Evolutionary conservation across 23 red algal species (phyloP).

Genomic region (Gracilaria vermiculophylla): DNA sequence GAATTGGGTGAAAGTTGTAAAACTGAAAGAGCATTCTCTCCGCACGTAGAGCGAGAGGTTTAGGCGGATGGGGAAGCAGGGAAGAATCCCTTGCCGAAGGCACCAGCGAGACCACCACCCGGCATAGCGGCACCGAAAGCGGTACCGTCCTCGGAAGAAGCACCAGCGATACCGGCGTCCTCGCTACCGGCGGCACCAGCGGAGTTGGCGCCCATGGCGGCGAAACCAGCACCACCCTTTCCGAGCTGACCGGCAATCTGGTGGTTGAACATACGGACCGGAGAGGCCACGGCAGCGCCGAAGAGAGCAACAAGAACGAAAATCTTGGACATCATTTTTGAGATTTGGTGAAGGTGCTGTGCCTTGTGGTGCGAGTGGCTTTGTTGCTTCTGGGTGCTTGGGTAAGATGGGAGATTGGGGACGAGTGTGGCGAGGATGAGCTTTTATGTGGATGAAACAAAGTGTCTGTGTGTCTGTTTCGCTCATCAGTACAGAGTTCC

Average conservation of each 20-base stretch:
- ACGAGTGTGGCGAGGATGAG: not conserved
- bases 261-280: constrained; percentile 18
- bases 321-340: constrained; percentile 64
- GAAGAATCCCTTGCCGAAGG: constrained; percentile 14
- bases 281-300: constrained; percentile 57
- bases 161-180: constrained; percentile 29
- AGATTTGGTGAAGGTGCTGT: not conserved
- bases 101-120: constrained; percentile 18
- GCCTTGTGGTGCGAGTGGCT: not conserved
- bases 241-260: constrained; percentile 17
- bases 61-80: not conserved
- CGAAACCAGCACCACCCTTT: constrained; percentile 40
- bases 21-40: not conserved
- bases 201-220: constrained; percentile 20
- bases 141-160: constrained; percentile 20
- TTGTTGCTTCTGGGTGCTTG: not conserved
- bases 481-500: not conserved
- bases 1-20: not conserved
- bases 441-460: not conserved
- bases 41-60: not conserved
- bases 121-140: constrained; percentile 30
- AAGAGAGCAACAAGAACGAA: constrained; percentile 49
- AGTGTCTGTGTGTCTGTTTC: not conserved
- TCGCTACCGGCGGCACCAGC: constrained; percentile 46
- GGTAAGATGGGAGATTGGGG: not conserved